A percentile compares a stretch with the other conserved stretches of the same genome.
Evolutionary conservation across 116 monocot species (phyloP).

Genomic region (Zostera marina): DNA sequence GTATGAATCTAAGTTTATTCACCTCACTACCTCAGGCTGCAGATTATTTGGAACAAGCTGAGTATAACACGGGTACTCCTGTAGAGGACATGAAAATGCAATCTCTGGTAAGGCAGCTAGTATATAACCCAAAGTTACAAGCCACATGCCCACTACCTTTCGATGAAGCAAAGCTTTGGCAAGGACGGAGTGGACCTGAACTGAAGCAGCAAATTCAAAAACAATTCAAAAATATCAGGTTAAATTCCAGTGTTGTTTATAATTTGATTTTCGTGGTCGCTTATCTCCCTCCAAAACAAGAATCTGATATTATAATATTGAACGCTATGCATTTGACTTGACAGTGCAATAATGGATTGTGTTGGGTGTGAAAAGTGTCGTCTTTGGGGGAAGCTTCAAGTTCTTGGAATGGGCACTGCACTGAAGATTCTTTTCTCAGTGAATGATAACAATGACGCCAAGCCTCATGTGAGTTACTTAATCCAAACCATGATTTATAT

Average conservation of each 20-base stretch:
- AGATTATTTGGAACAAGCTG: slow-evolving; percentile 89
- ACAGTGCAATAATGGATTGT: slow-evolving; percentile 93
- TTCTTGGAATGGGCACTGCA: slow-evolving; percentile 95
- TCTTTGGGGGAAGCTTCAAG: slow-evolving; percentile 99
- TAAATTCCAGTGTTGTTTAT: background rate
- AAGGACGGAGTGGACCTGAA: slow-evolving; percentile 79
- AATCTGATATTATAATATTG: too few relatives aligned
- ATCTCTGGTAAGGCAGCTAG: slow-evolving; percentile 66
- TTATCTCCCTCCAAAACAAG: too few relatives aligned
- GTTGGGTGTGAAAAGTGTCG: slow-evolving; percentile 98
- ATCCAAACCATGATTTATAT: background rate
- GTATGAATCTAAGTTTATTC: too few relatives aligned
- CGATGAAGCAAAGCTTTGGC: slow-evolving; percentile 95
- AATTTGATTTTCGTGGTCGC: too few relatives aligned
- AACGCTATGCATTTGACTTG: background rate
- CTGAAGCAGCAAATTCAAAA: slow-evolving; percentile 73
- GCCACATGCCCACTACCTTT: slow-evolving; percentile 88
- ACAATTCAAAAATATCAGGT: slow-evolving; percentile 98
- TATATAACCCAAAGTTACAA: slow-evolving; percentile 61
- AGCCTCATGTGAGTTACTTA: slow-evolving; percentile 42
- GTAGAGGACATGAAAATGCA: slow-evolving; percentile 79
- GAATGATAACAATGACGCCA: slow-evolving; percentile 27
- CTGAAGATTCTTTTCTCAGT: slow-evolving; percentile 89
- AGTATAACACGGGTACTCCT: slow-evolving; percentile 65
- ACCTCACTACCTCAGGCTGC: slow-evolving; percentile 36